A percentile compares a stretch with the other conserved stretches of the same genome.
phyloP scores from a whole-genome alignment of 2,329 filamentous ascomycete genomes.

The Sordariomycetes sp. region DNA sequence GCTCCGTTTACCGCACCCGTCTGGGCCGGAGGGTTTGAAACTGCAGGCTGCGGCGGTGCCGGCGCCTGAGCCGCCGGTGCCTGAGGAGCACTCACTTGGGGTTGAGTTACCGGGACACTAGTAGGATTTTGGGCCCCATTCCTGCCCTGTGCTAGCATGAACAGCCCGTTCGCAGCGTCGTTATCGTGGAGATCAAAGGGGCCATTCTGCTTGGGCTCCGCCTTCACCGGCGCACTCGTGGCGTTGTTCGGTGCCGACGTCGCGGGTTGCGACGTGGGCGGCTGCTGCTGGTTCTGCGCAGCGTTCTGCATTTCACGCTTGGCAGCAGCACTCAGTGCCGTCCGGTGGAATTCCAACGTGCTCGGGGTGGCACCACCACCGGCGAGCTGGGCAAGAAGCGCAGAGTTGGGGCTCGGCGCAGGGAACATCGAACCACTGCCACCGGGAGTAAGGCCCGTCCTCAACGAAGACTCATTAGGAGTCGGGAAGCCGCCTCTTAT shows the following conservation, averaged over 20 bases:
- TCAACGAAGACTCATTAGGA: constrained; percentile 87
- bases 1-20: constrained; percentile 34
- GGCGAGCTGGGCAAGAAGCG: constrained; percentile 65
- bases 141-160: constrained; percentile 72
- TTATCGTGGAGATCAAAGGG: constrained; percentile 83
- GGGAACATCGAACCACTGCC: constrained; percentile 97
- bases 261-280: constrained; percentile 39
- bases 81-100: constrained; percentile 36
- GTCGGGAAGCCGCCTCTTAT: constrained; percentile 80
- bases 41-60: constrained; percentile 14
- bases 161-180: constrained; percentile 88
- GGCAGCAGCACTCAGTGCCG: constrained; percentile 68
- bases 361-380: constrained; percentile 77
- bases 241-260: constrained; percentile 27
- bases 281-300: constrained; percentile 13
- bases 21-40: constrained; percentile 33
- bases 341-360: constrained; percentile 89
- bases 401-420: constrained; percentile 74
- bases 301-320: constrained; percentile 37
- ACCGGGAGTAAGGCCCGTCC: constrained; percentile 85
- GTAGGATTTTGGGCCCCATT: constrained; percentile 38
- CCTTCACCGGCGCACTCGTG: constrained; percentile 21
- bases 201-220: constrained; percentile 40
- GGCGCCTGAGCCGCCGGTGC: constrained; percentile 29
- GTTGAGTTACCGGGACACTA: constrained; percentile 30